Conservation (phyloP, 2,329 filamentous ascomycete genomes). For the Sporothrix mexicana region DNA sequence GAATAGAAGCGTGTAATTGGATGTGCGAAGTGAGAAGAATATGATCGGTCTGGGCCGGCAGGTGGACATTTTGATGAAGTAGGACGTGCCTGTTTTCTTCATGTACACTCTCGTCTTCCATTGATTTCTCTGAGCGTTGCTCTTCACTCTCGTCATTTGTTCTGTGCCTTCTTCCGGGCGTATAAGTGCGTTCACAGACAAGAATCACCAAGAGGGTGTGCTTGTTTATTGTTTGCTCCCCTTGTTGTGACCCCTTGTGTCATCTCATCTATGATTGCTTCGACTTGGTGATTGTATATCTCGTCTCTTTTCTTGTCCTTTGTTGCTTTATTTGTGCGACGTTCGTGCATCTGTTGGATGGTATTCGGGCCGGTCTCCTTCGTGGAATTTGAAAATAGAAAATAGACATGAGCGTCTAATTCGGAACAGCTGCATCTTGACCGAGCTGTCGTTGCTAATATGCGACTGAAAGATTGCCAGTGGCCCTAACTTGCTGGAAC, state of each 20-base stretch:
- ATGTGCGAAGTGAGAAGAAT: not conserved
- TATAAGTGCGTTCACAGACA: not conserved
- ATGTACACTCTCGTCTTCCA: not conserved
- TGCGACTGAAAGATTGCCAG: no score
- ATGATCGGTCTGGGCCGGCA: slow-evolving; percentile 16
- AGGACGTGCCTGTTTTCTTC: not conserved
- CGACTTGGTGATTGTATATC: not conserved
- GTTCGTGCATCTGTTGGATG: no score
- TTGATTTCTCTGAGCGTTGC: not conserved
- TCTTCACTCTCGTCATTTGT: not conserved
- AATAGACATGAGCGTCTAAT: no score
- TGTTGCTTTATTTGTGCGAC: not conserved
- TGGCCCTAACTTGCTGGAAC: not conserved
- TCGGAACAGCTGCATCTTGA: not conserved
- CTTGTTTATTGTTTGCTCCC: not conserved
- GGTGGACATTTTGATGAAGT: not conserved
- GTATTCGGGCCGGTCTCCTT: no score
- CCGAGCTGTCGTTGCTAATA: no score
- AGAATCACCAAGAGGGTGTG: not conserved
- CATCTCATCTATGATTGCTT: not conserved
- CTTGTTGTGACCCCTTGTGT: not conserved
- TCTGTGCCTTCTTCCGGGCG: not conserved
- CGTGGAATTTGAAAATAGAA: no score
- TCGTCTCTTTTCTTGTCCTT: no score
- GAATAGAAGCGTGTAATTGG: not conserved